Evolutionary conservation across 2,329 filamentous ascomycete genomes (phyloP).

Genomic region (Pyricularia sp.): DNA sequence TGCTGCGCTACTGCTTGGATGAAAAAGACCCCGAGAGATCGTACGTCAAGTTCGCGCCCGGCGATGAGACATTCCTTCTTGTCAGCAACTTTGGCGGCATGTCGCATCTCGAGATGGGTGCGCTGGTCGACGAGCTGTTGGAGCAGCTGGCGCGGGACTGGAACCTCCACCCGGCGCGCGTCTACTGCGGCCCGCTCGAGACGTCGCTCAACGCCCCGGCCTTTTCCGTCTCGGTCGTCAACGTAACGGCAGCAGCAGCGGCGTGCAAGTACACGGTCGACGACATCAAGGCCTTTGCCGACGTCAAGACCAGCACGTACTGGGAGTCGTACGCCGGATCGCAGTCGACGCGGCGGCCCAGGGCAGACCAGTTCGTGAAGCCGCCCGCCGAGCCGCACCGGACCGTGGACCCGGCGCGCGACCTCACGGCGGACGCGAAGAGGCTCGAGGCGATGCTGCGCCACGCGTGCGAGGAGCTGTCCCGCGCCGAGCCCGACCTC

Average conservation of each 20-base stretch:
- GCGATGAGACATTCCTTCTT: conserved; percentile 41
- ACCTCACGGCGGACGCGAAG: conserved; percentile 39
- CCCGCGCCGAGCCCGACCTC: conserved; percentile 51
- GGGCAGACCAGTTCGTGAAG: conserved; percentile 34
- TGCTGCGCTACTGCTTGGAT: conserved; percentile 53
- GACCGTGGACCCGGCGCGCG: conserved; percentile 17
- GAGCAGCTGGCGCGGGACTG: conserved; percentile 37
- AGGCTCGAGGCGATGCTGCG: conserved; percentile 46
- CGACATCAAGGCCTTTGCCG: conserved; percentile 55
- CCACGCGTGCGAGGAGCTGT: conserved; percentile 39
- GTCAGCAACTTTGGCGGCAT: conserved; percentile 53
- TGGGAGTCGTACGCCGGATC: conserved; percentile 44
- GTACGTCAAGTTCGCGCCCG: conserved; percentile 36
- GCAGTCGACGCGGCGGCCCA: conserved; percentile 25
- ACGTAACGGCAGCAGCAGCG: conserved; percentile 38
- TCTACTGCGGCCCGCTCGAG: conserved; percentile 56
- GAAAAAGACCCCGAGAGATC: conserved; percentile 38
- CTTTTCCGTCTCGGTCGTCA: conserved; percentile 60
- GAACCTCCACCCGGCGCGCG: conserved; percentile 40
- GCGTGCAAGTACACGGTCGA: conserved; percentile 33
- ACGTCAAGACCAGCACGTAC: conserved; percentile 48
- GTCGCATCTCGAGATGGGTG: conserved; percentile 47
- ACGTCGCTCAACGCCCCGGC: conserved; percentile 64
- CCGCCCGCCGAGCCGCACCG: conserved; percentile 10
- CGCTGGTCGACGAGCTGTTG: conserved; percentile 42